Evolutionary conservation across 805 yeast species (phyloP).

Genomic region (Candida parachauliodes): DNA sequence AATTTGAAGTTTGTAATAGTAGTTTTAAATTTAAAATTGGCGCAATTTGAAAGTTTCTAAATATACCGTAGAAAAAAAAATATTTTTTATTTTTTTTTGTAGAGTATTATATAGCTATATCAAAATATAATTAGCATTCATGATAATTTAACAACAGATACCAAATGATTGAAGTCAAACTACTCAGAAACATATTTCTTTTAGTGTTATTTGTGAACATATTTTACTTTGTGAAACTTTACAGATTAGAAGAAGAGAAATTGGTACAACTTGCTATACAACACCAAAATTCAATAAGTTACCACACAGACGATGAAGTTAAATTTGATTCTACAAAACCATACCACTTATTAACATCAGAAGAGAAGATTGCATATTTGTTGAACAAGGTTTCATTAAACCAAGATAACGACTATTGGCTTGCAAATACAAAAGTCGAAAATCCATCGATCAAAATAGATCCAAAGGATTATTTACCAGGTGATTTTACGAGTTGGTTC

Average conservation of each 20-base stretch:
- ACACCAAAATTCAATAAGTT: conserved; percentile 13
- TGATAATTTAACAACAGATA: too few relatives aligned
- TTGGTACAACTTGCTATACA: conserved; percentile 14
- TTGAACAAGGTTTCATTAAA: conserved; percentile 19
- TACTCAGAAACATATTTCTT: conserved; percentile 16
- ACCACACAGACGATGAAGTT: conserved; percentile 20
- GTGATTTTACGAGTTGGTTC: conserved; percentile 15
- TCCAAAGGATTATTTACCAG: conserved; percentile 17
- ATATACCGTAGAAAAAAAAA: too few relatives aligned
- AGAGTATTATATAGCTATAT: too few relatives aligned
- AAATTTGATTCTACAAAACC: conserved; percentile 12
- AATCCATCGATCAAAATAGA: conserved; percentile 17
- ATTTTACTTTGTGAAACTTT: conserved; percentile 17
- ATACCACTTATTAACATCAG: conserved; percentile 15
- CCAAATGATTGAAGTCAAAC: conserved; percentile 14
- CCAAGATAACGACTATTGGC: conserved; percentile 24
- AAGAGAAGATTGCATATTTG: conserved; percentile 17
- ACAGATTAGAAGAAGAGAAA: conserved; percentile 16
- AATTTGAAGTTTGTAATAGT: too few relatives aligned
- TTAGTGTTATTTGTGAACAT: conserved; percentile 19
- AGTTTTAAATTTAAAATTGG: too few relatives aligned
- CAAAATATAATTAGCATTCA: too few relatives aligned
- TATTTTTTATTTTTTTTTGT: too few relatives aligned
- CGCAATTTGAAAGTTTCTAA: too few relatives aligned
- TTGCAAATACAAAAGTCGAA: conserved; percentile 24